phyloP scores from a whole-genome alignment of 495 filamentous ascomycete genomes.

The Penicillium fimorum region DNA sequence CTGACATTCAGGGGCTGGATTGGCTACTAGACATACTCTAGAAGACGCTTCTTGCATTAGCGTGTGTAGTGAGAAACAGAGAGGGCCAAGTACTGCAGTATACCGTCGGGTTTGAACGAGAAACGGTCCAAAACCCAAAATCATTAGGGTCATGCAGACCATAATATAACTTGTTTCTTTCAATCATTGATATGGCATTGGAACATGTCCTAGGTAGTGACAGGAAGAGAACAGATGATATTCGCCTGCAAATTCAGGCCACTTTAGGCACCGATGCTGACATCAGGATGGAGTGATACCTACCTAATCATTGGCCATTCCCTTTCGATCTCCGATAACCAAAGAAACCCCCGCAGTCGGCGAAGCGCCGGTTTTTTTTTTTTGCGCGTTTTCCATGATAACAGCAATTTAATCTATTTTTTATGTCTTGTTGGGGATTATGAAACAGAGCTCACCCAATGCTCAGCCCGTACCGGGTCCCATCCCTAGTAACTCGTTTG shows the following conservation, averaged over 20 bases:
- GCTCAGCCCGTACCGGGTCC: conserved; percentile 6
- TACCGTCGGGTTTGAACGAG: no score
- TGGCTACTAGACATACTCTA: neutral
- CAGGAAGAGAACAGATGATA: neutral
- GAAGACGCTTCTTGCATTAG: neutral
- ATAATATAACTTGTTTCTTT: no score
- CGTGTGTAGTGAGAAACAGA: neutral
- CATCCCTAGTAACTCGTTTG: conserved; percentile 2
- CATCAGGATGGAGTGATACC: neutral
- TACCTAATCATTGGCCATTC: neutral
- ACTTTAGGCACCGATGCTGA: neutral
- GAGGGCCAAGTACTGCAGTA: no score
- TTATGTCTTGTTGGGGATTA: conserved; percentile 9
- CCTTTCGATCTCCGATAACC: conserved; percentile 1
- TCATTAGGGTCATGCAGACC: no score
- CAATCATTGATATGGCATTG: no score
- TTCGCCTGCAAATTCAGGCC: neutral
- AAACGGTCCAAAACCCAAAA: neutral
- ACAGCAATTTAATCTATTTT: neutral
- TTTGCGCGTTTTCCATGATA: neutral
- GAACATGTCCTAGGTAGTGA: no score
- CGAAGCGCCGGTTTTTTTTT: neutral
- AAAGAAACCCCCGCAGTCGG: conserved; percentile 5
- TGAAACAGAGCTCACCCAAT: conserved; percentile 16
- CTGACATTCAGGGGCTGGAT: no score